Evolutionary conservation across 495 filamentous ascomycete genomes (phyloP).

Genomic region (Niebla homalea): DNA sequence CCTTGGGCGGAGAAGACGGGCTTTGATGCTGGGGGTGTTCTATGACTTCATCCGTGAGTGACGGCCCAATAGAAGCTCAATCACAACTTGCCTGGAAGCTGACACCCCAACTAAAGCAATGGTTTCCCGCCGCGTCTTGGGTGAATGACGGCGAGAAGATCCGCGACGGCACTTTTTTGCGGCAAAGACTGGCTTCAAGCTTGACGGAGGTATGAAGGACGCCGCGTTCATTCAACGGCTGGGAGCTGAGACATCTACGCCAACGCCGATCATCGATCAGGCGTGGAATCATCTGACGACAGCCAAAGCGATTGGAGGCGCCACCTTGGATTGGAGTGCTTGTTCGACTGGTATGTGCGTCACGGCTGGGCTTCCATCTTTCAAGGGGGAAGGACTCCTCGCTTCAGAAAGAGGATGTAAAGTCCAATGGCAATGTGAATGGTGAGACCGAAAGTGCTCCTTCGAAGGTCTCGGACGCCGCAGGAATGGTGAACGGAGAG

Average conservation of each 20-base stretch:
- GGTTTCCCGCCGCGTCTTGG: constrained; percentile 12
- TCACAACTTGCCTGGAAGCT: not conserved
- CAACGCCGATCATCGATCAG: no score
- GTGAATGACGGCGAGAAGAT: constrained; percentile 12
- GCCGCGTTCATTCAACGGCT: no score
- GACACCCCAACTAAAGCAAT: not conserved
- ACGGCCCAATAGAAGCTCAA: not conserved
- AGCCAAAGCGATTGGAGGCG: constrained; percentile 7
- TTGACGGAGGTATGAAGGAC: constrained; percentile 6
- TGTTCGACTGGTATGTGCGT: constrained; percentile 9
- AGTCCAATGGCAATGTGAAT: no score
- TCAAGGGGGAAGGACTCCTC: no score
- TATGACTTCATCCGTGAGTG: not conserved
- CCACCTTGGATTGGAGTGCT: constrained; percentile 11
- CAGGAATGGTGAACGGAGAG: no score
- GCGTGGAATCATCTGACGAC: not conserved
- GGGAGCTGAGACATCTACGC: no score
- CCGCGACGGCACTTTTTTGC: constrained; percentile 8
- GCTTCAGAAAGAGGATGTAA: no score
- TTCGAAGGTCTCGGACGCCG: no score
- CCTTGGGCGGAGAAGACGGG: no score
- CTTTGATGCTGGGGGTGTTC: not conserved
- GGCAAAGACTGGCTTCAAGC: constrained; percentile 7
- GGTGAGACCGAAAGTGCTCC: no score
- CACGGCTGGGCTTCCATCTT: constrained; percentile 2